Evolutionary conservation across 2,329 filamentous ascomycete species (phyloP), one percentile per base, ranked within the genome.

Genomic region (Tolypocladium album): DNA sequence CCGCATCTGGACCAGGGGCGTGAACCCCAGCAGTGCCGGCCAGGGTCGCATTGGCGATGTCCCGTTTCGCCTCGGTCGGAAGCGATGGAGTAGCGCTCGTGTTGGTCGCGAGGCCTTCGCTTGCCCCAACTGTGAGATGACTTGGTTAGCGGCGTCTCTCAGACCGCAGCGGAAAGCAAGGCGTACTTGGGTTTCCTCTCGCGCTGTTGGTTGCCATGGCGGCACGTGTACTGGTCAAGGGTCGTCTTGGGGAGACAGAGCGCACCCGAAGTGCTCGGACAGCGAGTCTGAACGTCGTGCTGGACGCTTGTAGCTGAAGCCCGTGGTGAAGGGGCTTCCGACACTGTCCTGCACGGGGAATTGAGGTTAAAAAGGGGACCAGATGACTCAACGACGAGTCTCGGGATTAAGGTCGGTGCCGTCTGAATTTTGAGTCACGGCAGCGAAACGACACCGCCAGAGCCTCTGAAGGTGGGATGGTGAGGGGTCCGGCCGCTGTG

Each of bases 121-220:
- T 69, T 36, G 77, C 75, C 63, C 72, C 75, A 67, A 78, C 78
- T 78, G 62, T 31, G 59, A 52, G 60, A 47, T 34, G 42, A 1
- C 64, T 67, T 43, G 62, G 39, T 72, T 61, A 72, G 64, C 61
- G n/a, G 47, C 20, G 15, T 38, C 9, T 22, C 31, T 9, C 4
- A 15, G 11, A 12, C 20, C 9, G 4, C 1, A n/a, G n/a, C 6
- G 53, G 39, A 27, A 6, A 31, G 27, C 9, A 31, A 27, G 13
- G 59, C 71, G 58, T 67, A 75, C 72, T 71, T 58, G 68, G 70
- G 63, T 68, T 80, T 66, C 77, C 77, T 69, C 75, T 75, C 60
- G 75, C 79, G 67, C 79, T 79, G 72, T 85, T 83, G 64, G 80
- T 81, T 68, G 83, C 82, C 83, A 86, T 86, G 69, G 73, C 79